phyloP scores from a whole-genome alignment of 2,329 filamentous ascomycete species.

The Fusarium kyushuense region DNA sequence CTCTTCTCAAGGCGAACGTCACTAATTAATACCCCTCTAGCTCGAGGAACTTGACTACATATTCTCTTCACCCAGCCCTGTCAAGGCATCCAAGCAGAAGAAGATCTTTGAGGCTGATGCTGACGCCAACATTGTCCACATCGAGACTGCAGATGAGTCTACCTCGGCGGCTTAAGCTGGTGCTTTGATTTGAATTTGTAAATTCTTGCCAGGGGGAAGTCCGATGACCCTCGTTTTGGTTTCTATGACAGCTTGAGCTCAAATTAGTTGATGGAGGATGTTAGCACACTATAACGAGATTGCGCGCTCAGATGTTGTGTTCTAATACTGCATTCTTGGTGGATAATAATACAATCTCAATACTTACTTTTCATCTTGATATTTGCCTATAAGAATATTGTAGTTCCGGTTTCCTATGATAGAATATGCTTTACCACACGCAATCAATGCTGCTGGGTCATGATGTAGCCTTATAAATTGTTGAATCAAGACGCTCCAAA shows the following conservation, averaged over 20 bases:
- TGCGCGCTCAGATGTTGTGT: conserved; percentile 5
- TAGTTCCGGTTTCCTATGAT: no score
- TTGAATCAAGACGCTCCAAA: no score
- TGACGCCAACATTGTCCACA: conserved; percentile 36
- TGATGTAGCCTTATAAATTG: no score
- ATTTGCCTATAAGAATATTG: neutral
- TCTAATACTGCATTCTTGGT: conserved; percentile 23
- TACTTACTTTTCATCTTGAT: neutral
- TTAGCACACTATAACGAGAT: neutral
- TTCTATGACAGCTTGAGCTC: neutral
- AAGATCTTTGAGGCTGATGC: conserved; percentile 40
- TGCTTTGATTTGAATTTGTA: neutral
- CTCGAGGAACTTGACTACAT: conserved; percentile 45
- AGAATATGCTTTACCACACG: no score
- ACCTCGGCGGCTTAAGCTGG: neutral
- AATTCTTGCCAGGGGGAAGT: neutral
- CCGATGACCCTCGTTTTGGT: neutral
- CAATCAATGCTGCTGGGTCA: no score
- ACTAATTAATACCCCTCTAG: conserved; percentile 1
- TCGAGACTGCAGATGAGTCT: conserved; percentile 29
- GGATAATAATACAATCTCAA: neutral
- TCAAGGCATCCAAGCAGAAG: conserved; percentile 40
- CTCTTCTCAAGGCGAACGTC: fast-evolving
- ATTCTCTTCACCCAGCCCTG: conserved; percentile 38
- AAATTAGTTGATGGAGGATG: conserved; percentile 5